phyloP scores from a whole-genome alignment of 805 yeast genomes.

The Komagataella pastoris region DNA sequence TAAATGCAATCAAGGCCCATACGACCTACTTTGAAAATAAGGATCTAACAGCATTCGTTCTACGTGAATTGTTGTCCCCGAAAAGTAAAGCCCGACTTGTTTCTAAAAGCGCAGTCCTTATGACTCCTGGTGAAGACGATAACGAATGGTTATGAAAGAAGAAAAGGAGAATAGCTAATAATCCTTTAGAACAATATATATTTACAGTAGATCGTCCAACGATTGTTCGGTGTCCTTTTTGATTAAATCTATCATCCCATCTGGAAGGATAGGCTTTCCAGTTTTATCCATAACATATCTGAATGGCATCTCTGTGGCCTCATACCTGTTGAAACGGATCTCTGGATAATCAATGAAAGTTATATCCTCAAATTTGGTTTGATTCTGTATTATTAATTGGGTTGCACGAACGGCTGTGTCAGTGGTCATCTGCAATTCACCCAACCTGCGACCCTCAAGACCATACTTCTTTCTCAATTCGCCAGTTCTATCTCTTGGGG shows the following conservation, averaged over 20 bases:
- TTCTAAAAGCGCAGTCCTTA: neutral
- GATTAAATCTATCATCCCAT: slow-evolving; percentile 82
- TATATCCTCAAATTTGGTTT: slow-evolving; percentile 52
- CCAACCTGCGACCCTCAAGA: slow-evolving; percentile 76
- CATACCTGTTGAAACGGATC: slow-evolving; percentile 74
- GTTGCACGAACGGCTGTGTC: slow-evolving; percentile 95
- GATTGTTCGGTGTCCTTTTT: slow-evolving; percentile 77
- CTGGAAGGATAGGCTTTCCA: slow-evolving; percentile 74
- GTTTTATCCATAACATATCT: slow-evolving; percentile 60
- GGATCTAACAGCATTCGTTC: slow-evolving; percentile 69
- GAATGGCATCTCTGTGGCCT: slow-evolving; percentile 96
- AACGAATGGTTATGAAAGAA: neutral
- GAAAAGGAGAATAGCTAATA: no score
- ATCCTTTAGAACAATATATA: neutral
- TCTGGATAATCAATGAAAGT: slow-evolving; percentile 90
- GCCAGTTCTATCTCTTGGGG: slow-evolving; percentile 86
- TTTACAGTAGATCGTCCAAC: slow-evolving; percentile 48
- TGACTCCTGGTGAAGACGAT: neutral
- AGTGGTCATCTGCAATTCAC: slow-evolving; percentile 89
- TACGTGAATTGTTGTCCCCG: slow-evolving; percentile 35
- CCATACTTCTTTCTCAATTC: slow-evolving; percentile 74
- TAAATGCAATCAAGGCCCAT: slow-evolving; percentile 81
- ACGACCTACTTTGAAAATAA: slow-evolving; percentile 78
- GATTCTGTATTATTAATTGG: slow-evolving; percentile 55
- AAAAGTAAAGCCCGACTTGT: neutral